These are phyloP conservation scores for Wickerhamomyces chaumierensis DNA, from an alignment of 805 yeast genomes.

Conservation along the genomic window DNA sequence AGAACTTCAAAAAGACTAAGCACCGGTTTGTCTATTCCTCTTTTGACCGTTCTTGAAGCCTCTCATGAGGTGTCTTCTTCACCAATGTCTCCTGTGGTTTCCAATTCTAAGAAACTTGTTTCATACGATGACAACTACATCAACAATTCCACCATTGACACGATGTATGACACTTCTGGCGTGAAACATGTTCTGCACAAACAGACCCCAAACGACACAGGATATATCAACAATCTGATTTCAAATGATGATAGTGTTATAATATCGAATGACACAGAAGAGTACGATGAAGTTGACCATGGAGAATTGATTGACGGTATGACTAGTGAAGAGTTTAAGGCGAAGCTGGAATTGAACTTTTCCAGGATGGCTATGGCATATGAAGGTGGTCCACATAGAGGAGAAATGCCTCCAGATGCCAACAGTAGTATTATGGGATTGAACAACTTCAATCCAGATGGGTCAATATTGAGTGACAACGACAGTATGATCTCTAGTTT, in stretches of 20 bases:
- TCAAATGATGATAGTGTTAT: slow-evolving; percentile 19
- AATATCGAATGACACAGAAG: slow-evolving; percentile 6
- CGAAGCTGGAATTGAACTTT: slow-evolving; percentile 13
- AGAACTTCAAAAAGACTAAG: slow-evolving; percentile 15
- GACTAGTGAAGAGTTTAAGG: slow-evolving; percentile 10
- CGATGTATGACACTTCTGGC: not conserved
- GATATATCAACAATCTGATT: slow-evolving; percentile 10
- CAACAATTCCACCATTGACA: slow-evolving; percentile 4
- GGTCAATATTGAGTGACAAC: too few species aligned
- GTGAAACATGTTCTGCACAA: too few species aligned
- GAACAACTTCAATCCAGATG: not conserved
- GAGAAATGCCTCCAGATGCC: not conserved
- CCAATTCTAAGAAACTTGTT: slow-evolving; percentile 3
- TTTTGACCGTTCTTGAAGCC: slow-evolving; percentile 19
- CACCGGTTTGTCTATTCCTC: slow-evolving; percentile 18
- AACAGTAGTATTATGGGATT: too few species aligned
- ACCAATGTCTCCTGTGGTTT: not conserved
- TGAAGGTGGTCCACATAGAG: too few species aligned
- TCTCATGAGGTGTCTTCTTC: not conserved
- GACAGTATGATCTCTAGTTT: too few species aligned
- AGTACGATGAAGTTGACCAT: slow-evolving; percentile 1
- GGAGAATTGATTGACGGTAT: slow-evolving; percentile 2
- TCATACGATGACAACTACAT: slow-evolving; percentile 15
- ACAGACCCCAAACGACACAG: not conserved
- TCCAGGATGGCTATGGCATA: slow-evolving; percentile 5